Evolutionary conservation across 352 stramenopile genomes (phyloP), one percentile per base, ranked within the genome.

Genomic region (Stramenopiles sp.): DNA sequence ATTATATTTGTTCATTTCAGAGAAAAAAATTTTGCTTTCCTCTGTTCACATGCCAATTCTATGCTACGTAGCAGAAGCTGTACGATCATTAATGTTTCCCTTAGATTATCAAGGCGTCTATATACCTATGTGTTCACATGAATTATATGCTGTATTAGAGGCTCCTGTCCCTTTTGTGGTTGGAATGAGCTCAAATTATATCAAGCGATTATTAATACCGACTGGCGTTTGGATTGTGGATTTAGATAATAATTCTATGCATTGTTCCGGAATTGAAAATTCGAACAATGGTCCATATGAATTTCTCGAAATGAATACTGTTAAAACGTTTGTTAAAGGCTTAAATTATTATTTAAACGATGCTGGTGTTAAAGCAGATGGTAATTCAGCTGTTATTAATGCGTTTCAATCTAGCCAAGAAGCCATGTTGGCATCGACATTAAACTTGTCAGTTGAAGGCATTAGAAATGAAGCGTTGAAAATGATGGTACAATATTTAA

Each of bases 381-480:
- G 65, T 33, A 76, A 76, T 13, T 13, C 30, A 1, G 30, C 4
- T 76, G 65, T 76, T 13, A 76, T 76, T 13, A 33, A 76, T 33
- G 65, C 65, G 31, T 76, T 76, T 76, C 65, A 76, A 33, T 4
- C 65, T 76, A 76, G 65, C 13, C 65, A 76, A 76, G 65, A 76
- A 20, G 65, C 30, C 4, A 76, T 76, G 65, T 76, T 76, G 65
- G 65, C 65, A 76, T 76, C 65, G 65, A 13, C 65, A 20, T 76
- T 33, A 33, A 76, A 76, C 13, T 33, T 76, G 65, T 76, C 65
- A 13, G 13, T 76, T 13, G 65, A 76, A 13, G 31, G 31, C 13
- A 76, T 76, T 76, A 4, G 65, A 31, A 76, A 76, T 33, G 65
- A 76, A 76, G 65, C 65, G 4, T 76, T 76, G 65, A 76, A 76